A percentile compares a stretch with the other conserved stretches of the same genome.
Evolutionary conservation across 2,329 filamentous ascomycete genomes (phyloP).

Genomic region (Shiraia bambusicola): DNA sequence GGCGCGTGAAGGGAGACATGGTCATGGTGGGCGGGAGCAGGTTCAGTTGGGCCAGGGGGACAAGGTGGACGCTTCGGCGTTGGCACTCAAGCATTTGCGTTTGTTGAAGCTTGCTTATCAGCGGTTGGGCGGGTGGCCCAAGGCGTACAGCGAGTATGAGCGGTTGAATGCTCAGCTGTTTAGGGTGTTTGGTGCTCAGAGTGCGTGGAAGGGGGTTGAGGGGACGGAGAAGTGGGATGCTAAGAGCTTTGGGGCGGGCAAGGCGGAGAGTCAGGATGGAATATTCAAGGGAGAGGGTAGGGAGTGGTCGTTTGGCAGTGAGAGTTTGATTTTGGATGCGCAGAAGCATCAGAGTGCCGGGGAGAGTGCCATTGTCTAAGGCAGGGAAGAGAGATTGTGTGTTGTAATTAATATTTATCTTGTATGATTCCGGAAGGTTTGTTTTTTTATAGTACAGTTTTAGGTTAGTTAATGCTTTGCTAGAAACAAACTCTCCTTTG

Average conservation of each 20-base stretch:
- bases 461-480: too few relatives aligned
- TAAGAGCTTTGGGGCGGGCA: slow-evolving; percentile 50
- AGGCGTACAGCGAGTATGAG: slow-evolving; percentile 52
- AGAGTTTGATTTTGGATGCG: slow-evolving; percentile 16
- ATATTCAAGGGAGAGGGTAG: slow-evolving; percentile 29
- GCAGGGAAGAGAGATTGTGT: too few relatives aligned
- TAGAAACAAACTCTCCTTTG: too few relatives aligned
- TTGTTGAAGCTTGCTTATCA: slow-evolving; percentile 45
- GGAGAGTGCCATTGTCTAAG: background rate
- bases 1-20: slow-evolving; percentile 37
- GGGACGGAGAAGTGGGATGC: slow-evolving; percentile 53
- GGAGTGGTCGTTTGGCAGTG: slow-evolving; percentile 37
- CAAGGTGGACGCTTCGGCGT: slow-evolving; percentile 28
- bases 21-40: slow-evolving; percentile 28
- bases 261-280: slow-evolving; percentile 48
- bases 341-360: slow-evolving; percentile 9
- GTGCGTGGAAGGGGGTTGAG: slow-evolving; percentile 45
- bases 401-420: too few relatives aligned
- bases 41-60: slow-evolving; percentile 25
- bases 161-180: slow-evolving; percentile 50
- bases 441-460: too few relatives aligned
- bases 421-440: too few relatives aligned
- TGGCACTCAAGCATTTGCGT: slow-evolving; percentile 41
- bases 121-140: slow-evolving; percentile 49
- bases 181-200: slow-evolving; percentile 38